phyloP scores from a whole-genome alignment of 345 rosid genomes.

The Citrus medica region DNA sequence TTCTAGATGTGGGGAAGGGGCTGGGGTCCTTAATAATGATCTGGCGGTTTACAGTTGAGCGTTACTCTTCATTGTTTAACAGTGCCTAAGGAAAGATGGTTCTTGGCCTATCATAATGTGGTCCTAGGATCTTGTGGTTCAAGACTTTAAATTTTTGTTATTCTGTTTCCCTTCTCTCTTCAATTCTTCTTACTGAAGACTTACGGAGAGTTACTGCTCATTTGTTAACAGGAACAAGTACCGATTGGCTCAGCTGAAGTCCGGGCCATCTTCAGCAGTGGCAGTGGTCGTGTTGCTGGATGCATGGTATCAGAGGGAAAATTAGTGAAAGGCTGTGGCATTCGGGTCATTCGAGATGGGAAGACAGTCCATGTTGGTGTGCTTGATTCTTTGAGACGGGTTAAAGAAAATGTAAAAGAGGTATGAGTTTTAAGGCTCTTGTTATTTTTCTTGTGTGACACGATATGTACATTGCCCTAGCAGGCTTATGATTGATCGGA shows the following conservation, averaged over 20 bases:
- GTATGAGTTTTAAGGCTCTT: conserved; percentile 34
- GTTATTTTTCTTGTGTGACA: neutral
- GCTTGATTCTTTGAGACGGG: conserved; percentile 85
- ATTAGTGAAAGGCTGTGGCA: conserved; percentile 80
- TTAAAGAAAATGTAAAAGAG: conserved; percentile 92
- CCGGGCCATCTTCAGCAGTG: conserved; percentile 91
- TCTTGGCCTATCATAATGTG: neutral
- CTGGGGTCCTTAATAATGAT: neutral
- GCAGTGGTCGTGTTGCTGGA: conserved; percentile 98
- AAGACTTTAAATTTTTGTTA: neutral
- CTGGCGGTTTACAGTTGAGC: conserved; percentile 13
- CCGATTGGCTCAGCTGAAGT: conserved; percentile 82
- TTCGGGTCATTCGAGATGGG: conserved; percentile 65
- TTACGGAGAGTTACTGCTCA: conserved; percentile 28
- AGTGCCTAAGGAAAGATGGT: conserved; percentile 9
- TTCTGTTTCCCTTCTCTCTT: neutral
- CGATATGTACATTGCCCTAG: neutral
- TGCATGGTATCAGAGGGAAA: conserved; percentile 96
- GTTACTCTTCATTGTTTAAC: conserved; percentile 25
- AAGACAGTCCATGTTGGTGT: conserved; percentile 63
- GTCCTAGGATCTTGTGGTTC: neutral
- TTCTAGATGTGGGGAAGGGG: neutral
- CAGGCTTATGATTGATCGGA: neutral
- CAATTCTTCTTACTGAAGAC: conserved; percentile 8
- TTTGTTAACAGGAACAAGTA: conserved; percentile 65